Base-by-base conservation (phyloP, 208 protist genomes). In the Crithidia expoeki region DNA sequence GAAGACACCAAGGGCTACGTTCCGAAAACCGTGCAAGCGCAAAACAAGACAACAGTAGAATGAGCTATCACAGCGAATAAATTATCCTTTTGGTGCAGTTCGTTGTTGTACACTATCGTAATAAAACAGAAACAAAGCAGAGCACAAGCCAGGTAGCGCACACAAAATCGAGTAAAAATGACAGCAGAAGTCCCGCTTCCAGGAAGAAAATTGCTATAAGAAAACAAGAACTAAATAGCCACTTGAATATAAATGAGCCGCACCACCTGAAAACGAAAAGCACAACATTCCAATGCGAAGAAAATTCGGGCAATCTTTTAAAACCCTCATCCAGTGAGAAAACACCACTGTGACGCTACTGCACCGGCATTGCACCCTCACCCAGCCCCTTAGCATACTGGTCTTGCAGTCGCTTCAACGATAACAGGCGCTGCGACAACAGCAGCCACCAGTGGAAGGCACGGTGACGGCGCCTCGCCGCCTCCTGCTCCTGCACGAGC, bases 371-470 rank as follows among this genome's bases (percentile, higher is more conserved):
- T 34, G 56, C 49, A 0, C 89, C 89, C 25, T 83, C 82, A 21
- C 33, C 61, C 0, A 79, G 61, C 19, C 91, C 91, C 19, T 83
- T 68, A 23, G 88, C 74, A 71, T 97, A 97, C 67, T 93, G 88
- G 21, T 85, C 59, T 66, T 85, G 81, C 60, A 97, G 68, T 1
- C 93, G 85, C 23, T 91, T 79, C 85, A 89, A 74, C 14, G 93
- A 74, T 17, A 97, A 75, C 49, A 92, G 57, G 11, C 86, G 81
- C 76, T 95, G 93, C 0, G 81, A 76, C 28, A 94, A 68, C 55
- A 93, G 69, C 50, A 93, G 52, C 90, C 93, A 97, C 93, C 88
- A 95, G n/a, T 85, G 80, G 52, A 94, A 84, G 0, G 89, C 78
- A 4, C 93, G 86, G 44, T 95, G 80, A 10, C 83, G 76, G 17